phyloP scores from a whole-genome alignment of 768 basidiomycete genomes.

The Tricholoma flavovirens region DNA sequence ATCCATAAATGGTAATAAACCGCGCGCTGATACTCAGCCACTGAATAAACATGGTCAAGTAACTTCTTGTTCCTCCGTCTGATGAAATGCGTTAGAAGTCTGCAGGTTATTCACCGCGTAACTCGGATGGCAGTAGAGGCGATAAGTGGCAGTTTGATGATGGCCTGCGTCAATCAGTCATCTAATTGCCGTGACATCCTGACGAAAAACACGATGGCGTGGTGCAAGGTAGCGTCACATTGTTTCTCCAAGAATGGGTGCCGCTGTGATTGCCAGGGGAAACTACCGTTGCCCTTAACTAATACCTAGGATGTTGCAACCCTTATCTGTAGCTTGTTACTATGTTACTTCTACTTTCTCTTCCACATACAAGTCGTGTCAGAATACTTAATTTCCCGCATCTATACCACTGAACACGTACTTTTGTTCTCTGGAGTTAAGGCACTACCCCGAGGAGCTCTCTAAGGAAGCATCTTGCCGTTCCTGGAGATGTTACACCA shows the following conservation, averaged over 20 bases:
- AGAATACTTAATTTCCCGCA: not conserved
- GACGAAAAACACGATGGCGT: not conserved
- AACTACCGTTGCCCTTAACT: not conserved
- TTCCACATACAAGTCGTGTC: not conserved
- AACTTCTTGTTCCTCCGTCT: not conserved
- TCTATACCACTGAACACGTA: not conserved
- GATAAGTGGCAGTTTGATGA: not conserved
- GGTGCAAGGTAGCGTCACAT: not conserved
- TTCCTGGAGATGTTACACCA: slow-evolving; percentile 1
- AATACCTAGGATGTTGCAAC: not conserved
- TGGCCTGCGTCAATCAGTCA: not conserved
- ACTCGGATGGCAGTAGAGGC: not conserved
- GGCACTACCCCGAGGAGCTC: slow-evolving; percentile 1
- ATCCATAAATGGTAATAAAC: not conserved
- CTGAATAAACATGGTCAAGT: not conserved
- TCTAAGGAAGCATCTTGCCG: not conserved
- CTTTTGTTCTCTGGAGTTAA: slow-evolving; percentile 15
- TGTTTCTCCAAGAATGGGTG: not conserved
- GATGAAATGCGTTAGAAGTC: not conserved
- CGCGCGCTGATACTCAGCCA: not conserved
- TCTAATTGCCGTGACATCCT: not conserved
- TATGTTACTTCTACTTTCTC: not conserved
- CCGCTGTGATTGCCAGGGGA: not conserved
- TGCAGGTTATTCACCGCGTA: not conserved
- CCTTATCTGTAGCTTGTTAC: not conserved